Evolutionary conservation across 441 rosid genomes (phyloP).

Genomic region (Populus trichocarpa): DNA sequence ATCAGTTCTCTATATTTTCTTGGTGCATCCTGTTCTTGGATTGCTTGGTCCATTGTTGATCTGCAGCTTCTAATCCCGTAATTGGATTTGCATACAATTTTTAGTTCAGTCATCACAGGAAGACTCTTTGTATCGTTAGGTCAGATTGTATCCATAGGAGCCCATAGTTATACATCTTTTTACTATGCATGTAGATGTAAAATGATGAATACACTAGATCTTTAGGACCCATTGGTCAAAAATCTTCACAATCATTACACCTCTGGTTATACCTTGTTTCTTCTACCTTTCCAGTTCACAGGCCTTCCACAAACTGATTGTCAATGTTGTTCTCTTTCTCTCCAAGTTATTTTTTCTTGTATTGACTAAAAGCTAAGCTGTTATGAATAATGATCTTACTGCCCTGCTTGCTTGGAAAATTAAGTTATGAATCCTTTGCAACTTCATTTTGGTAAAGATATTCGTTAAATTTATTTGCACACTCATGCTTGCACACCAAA

Average conservation of each 20-base stretch:
- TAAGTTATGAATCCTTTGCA: background rate
- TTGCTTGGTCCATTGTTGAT: background rate
- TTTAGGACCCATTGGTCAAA: background rate
- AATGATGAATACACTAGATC: background rate
- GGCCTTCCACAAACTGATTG: background rate
- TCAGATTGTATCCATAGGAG: background rate
- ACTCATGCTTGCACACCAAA: background rate
- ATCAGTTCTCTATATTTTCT: too few species aligned
- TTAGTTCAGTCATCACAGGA: background rate
- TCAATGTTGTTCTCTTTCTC: background rate
- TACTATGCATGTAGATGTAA: background rate
- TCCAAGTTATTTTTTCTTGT: background rate
- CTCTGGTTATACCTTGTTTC: background rate
- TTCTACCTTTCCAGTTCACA: background rate
- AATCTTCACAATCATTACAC: background rate
- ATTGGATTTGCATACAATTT: background rate
- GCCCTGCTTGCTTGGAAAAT: background rate
- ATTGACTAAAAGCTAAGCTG: slow-evolving; percentile 1
- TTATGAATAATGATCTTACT: background rate
- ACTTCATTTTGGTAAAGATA: background rate
- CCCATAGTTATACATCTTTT: background rate
- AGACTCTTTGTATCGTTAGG: background rate
- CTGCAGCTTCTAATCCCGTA: background rate
- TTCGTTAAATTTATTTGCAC: background rate
- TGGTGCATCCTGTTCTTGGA: background rate